Conservation (phyloP, 208 protist genomes). For the Giardia muris region DNA sequence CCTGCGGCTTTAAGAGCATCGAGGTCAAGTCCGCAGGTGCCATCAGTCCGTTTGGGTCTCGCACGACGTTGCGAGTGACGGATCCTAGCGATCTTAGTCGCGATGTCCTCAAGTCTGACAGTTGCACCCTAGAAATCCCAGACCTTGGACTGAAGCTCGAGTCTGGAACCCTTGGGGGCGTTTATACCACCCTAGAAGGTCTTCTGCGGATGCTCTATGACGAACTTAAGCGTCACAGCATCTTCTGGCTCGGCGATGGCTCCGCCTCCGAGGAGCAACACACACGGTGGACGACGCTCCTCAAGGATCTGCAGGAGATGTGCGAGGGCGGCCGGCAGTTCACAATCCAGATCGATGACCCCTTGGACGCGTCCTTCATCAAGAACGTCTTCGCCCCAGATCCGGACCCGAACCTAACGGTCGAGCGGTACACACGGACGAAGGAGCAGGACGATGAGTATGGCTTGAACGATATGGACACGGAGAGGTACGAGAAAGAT, state of each 20-base stretch:
- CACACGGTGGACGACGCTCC: conserved; percentile 57
- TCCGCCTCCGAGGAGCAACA: conserved; percentile 51
- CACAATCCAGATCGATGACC: conserved; percentile 70
- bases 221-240: conserved; percentile 54
- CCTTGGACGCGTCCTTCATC: conserved; percentile 66
- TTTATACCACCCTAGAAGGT: conserved; percentile 75
- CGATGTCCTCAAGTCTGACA: conserved; percentile 74
- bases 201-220: conserved; percentile 61
- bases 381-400: conserved; percentile 66
- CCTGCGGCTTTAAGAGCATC: conserved; percentile 70
- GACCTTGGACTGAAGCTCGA: conserved; percentile 64
- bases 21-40: conserved; percentile 70
- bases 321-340: conserved; percentile 55
- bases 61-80: conserved; percentile 56
- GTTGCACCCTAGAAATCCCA: conserved; percentile 59
- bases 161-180: conserved; percentile 64
- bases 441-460: conserved; percentile 72
- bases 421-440: conserved; percentile 60
- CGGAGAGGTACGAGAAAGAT: neutral
- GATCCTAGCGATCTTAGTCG: conserved; percentile 62
- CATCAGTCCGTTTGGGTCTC: conserved; percentile 56
- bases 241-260: conserved; percentile 36
- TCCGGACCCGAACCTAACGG: conserved; percentile 57
- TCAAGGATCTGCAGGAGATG: conserved; percentile 57
- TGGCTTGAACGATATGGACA: conserved; percentile 60